Evolutionary conservation across 352 stramenopile genomes (phyloP), one percentile per base, ranked within the genome.

Genomic region (Phytopythium montanum): DNA sequence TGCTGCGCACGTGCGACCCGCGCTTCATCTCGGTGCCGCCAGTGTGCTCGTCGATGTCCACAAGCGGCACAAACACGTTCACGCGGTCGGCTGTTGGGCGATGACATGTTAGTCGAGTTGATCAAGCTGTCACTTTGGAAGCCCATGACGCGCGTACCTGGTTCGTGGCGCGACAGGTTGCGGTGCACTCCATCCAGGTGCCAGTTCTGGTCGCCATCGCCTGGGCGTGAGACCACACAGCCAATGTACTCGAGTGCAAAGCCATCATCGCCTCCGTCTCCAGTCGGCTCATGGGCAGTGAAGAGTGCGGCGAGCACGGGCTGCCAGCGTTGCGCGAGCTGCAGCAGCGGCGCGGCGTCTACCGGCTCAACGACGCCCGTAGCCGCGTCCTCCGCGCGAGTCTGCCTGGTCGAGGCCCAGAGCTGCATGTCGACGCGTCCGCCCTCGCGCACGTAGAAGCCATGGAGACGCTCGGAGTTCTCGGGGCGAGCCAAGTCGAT

Each of bases 341-440:
- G 59, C 9, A 70, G 42, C 5, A 85, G 62, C n/a, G 63, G 50
- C 36, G 50, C 48, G 31, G 66, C 56, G 19, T 79, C 71, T 31
- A 80, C 61, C 45, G 44, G 44, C 19, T 61, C 33, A n/a, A 48
- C 10, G 39, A 25, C 28, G 7, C n/a, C n/a, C n/a, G n/a, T n/a
- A n/a, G 33, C 33, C 33, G 39, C 23, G 60, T 56, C 57, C 56
- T 61, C 9, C 46, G 46, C 3, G 31, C 42, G 29, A 19, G 54
- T 62, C 46, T 66, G 63, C 45, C 70, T 63, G 3, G 63, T 61
- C 2, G 45, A 50, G 36, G 59, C 69, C 38, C 56, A 64, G 42
- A 92, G 66, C 28, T 88, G 76, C 76, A 90, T 88, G 66, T 92
- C 82, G 38, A 90, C 72, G 44, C 82, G 77, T 34, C 82, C 82